Conservation (phyloP, 768 basidiomycete genomes). For the Scleroderma bovista region DNA sequence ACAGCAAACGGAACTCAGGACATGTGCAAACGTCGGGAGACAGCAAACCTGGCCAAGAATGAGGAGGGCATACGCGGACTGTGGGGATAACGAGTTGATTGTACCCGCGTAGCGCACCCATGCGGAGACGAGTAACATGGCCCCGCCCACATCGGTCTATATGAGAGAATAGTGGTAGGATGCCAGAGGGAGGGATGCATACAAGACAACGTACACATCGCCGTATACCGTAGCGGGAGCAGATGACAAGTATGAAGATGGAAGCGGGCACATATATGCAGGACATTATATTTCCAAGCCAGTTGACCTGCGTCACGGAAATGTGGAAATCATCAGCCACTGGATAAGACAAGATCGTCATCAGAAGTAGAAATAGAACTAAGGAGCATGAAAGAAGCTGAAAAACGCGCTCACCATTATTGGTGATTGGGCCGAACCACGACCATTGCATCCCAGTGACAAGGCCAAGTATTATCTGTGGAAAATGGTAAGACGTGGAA, state of each 20-base stretch:
- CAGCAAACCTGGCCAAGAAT: conserved; percentile 57
- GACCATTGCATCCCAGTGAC: conserved; percentile 64
- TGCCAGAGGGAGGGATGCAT: neutral
- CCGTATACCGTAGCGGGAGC: conserved; percentile 51
- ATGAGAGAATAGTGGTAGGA: neutral
- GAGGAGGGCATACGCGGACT: conserved; percentile 53
- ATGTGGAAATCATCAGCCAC: conserved; percentile 57
- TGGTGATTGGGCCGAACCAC: conserved; percentile 84
- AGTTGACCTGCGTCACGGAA: conserved; percentile 62
- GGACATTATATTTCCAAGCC: conserved; percentile 67
- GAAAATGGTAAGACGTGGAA: neutral
- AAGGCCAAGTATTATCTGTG: conserved; percentile 56
- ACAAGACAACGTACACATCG: conserved; percentile 41
- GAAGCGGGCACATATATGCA: conserved; percentile 56
- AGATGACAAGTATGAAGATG: conserved; percentile 46
- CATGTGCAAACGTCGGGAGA: neutral
- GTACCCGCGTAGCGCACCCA: conserved; percentile 78
- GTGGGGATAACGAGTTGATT: conserved; percentile 38
- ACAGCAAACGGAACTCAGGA: neutral
- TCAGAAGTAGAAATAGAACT: neutral
- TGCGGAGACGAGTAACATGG: conserved; percentile 47
- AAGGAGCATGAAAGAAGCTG: neutral
- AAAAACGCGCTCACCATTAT: conserved; percentile 42
- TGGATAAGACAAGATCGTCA: conserved; percentile 21
- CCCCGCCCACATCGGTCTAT: conserved; percentile 55